Evolutionary conservation across 2,329 filamentous ascomycete species (phyloP).

Genomic region (Epichloe sp.): DNA sequence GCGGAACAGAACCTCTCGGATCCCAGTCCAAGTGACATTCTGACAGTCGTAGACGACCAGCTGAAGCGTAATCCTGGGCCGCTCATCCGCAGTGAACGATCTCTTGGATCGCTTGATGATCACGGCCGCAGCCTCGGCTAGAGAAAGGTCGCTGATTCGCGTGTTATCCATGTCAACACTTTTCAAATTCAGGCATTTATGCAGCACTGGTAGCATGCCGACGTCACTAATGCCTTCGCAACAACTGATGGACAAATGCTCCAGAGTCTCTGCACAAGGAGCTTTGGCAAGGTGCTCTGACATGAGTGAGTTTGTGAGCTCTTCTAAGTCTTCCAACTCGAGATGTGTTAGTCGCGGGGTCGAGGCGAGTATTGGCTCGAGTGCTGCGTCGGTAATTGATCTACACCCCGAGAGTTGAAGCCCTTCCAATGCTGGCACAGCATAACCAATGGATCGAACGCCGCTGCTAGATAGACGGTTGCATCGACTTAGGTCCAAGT

Average conservation of each 20-base stretch:
- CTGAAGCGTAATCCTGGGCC: conserved; percentile 50
- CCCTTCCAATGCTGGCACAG: conserved; percentile 68
- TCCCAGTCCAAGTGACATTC: conserved; percentile 83
- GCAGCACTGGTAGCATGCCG: conserved; percentile 73
- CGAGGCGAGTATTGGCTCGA: conserved; percentile 61
- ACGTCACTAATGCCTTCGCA: conserved; percentile 75
- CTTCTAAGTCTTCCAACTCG: conserved; percentile 74
- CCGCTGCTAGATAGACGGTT: conserved; percentile 57
- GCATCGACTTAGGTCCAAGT: conserved; percentile 77
- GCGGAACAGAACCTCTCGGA: conserved; percentile 72
- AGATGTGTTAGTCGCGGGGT: conserved; percentile 70
- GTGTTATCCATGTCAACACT: conserved; percentile 89
- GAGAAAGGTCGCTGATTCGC: conserved; percentile 70
- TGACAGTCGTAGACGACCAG: conserved; percentile 85
- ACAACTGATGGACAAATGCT: conserved; percentile 79
- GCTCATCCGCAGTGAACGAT: conserved; percentile 23
- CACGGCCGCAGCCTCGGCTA: conserved; percentile 74
- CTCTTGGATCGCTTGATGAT: conserved; percentile 49
- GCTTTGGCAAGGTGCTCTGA: conserved; percentile 61
- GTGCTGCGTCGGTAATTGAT: conserved; percentile 57
- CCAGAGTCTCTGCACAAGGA: conserved; percentile 56
- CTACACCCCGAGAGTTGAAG: conserved; percentile 70
- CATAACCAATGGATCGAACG: conserved; percentile 56
- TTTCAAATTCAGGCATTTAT: conserved; percentile 54
- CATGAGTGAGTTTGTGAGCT: conserved; percentile 63